A percentile compares a stretch with the other conserved stretches of the same genome.
Conservation (phyloP, 2,329 filamentous ascomycete species). For the Penicillium brasilianum region DNA sequence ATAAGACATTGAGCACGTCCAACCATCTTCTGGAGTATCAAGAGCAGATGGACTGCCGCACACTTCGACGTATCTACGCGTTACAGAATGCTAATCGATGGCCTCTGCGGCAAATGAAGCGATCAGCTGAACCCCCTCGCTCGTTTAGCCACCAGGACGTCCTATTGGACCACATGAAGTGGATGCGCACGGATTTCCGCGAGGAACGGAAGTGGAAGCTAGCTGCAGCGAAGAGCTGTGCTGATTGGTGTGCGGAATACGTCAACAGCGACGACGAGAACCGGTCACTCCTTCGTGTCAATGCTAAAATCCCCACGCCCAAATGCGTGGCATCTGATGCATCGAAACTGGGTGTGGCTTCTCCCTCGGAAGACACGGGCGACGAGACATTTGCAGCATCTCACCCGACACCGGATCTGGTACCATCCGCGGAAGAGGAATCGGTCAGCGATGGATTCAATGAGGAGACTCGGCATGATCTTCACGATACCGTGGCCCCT, state of each 20-base stretch:
- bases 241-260: conserved; percentile 83
- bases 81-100: conserved; percentile 90
- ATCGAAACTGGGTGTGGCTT: conserved; percentile 35
- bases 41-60: conserved; percentile 85
- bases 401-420: conserved; percentile 69
- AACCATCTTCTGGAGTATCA: conserved; percentile 83
- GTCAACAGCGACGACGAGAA: conserved; percentile 68
- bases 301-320: conserved; percentile 45
- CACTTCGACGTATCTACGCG: conserved; percentile 84
- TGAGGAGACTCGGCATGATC: conserved; percentile 51
- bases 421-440: conserved; percentile 68
- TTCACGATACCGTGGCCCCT: conserved; percentile 60
- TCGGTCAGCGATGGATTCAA: conserved; percentile 55
- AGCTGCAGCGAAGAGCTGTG: conserved; percentile 77
- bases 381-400: conserved; percentile 39
- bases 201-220: conserved; percentile 96
- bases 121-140: conserved; percentile 78
- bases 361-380: conserved; percentile 41
- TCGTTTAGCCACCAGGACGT: conserved; percentile 83
- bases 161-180: conserved; percentile 88
- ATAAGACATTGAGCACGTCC: conserved; percentile 86
- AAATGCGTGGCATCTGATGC: conserved; percentile 33
- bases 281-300: conserved; percentile 70
- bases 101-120: conserved; percentile 87
- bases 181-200: conserved; percentile 96